These are phyloP conservation scores for Mycothermus thermophilus DNA, from an alignment of 495 filamentous ascomycete genomes.

Conservation along the genomic window DNA sequence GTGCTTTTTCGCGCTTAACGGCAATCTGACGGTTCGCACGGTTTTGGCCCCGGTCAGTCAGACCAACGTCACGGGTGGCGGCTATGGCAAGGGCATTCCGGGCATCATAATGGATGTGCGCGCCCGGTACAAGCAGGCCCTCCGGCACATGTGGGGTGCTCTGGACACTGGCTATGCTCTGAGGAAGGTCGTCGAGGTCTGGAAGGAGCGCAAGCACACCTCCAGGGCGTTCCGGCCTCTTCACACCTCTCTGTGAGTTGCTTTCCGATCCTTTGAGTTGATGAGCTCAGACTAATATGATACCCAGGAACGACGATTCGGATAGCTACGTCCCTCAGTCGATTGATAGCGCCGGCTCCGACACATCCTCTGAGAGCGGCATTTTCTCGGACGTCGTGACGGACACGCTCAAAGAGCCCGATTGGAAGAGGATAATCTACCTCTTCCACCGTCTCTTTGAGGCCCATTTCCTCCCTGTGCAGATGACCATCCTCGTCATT, in stretches of 20 bases:
- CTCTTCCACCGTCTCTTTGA: slow-evolving; percentile 51
- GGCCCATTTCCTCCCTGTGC: slow-evolving; percentile 53
- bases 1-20: slow-evolving; percentile 56
- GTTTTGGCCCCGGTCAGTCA: slow-evolving; percentile 52
- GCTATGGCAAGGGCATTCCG: slow-evolving; percentile 30
- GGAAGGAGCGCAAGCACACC: slow-evolving; percentile 36
- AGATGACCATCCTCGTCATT: slow-evolving; percentile 45
- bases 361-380: slow-evolving; percentile 27
- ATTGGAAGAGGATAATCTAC: slow-evolving; percentile 32
- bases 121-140: slow-evolving; percentile 51
- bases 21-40: slow-evolving; percentile 41
- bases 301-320: slow-evolving; percentile 20
- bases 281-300: background rate
- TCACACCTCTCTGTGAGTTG: slow-evolving; percentile 31
- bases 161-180: slow-evolving; percentile 51
- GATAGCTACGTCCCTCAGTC: slow-evolving; percentile 33
- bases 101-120: slow-evolving; percentile 38
- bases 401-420: slow-evolving; percentile 28
- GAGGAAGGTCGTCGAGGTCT: slow-evolving; percentile 33
- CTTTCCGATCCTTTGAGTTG: background rate
- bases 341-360: slow-evolving; percentile 24
- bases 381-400: slow-evolving; percentile 36
- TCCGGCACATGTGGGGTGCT: slow-evolving; percentile 62
- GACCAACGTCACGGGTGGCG: slow-evolving; percentile 48
- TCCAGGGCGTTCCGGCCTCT: slow-evolving; percentile 36